Evolutionary conservation across 306 rosid species (phyloP), one percentile per base, ranked within the genome.

Genomic region (Gleditsia sinensis): DNA sequence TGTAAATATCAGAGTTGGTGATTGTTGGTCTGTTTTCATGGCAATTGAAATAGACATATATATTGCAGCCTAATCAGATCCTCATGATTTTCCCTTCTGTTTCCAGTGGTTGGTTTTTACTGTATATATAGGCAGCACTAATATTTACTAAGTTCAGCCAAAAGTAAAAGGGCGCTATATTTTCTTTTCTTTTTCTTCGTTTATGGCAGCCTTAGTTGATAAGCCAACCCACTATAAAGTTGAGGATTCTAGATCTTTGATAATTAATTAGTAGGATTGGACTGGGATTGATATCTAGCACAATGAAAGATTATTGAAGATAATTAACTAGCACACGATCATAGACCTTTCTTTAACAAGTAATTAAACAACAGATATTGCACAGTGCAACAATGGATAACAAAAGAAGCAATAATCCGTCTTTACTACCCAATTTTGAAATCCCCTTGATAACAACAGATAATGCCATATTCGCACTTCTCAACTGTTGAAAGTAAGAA

Each of bases 171-270:
- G 33, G 27, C 6, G 13, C 20, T 5, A n/a, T 57, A 24, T 72
- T 57, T 69, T 34, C 17, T 14, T 69, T 69, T 68, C 61, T 40
- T 43, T 66, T 6, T 42, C 40, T 12, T 53, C 69, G 36, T 76
- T 58, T 67, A 34, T 53, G 55, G 55, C 28, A 58, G 49, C 51
- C 75, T 77, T 77, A 70, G 28, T 32, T 69, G 57, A 57, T 49
- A 65, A 80, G 59, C 84, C 67, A 77, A n/a, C 69, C 34, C 56
- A 48, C 5, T 34, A 14, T 3, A 56, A 73, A 73, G 37, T 45
- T 60, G 57, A 17, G 7, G 7, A 45, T 48, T 34, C 43, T 11
- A 58, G 12, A 72, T 20, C 42, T 71, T 40, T 10, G 20, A 24
- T 37, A 24, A 57, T 54, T n/a, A n/a, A 54, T 9, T 34, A 7